Base-by-base conservation (phyloP, 2,329 filamentous ascomycete genomes). In the Paraphoma chrysanthemicola region DNA sequence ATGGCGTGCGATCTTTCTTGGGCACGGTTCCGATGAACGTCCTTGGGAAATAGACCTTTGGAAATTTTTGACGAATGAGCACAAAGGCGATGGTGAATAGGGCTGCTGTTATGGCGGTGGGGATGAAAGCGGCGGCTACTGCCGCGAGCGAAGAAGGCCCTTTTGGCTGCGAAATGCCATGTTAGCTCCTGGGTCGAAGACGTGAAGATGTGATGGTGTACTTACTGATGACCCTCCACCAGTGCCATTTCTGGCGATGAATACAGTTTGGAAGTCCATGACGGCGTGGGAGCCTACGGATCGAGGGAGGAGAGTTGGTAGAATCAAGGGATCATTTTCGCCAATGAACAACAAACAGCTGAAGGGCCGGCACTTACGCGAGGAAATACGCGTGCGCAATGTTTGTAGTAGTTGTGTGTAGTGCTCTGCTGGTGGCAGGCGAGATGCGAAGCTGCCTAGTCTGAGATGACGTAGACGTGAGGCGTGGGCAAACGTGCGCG, bases 21-120 rank as follows among this genome's bases (percentile, higher is more conserved):
- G 73, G 72, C 14, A 82, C 68, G 8, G 75, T 80, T n/a, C 76
- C 76, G 17, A 82, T 68, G 56, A 77, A 81, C 1, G 80, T 81
- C 53, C 80, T 69, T 5, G 80, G 79, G 38, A 72, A 72, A 62
- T 81, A 82, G 49, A 79, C 76, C 41, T 79, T 77, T 17, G 76
- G 78, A 57, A 79, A 81, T 46, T 69, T 71, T 33, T 71, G 73
- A 38, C 80, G 70, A 51, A 82, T 72, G 14, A 79, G 30, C n/a
- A 78, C 61, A 64, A 82, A 82, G 12, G 62, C 59, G 23, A 55
- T 52, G 11, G 74, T 63, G 51, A 74, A 75, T 14, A 76, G 39
- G 16, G 58, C 51, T 6, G 74, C 74, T 30, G 70, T 69, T 4
- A 60, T 30, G 43, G 67, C 69, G 28, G 73, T 76, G 14, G 74